These are phyloP conservation scores for Fraxinus dipetala DNA, from an alignment of 305 asterid species.

Conservation along the genomic window DNA sequence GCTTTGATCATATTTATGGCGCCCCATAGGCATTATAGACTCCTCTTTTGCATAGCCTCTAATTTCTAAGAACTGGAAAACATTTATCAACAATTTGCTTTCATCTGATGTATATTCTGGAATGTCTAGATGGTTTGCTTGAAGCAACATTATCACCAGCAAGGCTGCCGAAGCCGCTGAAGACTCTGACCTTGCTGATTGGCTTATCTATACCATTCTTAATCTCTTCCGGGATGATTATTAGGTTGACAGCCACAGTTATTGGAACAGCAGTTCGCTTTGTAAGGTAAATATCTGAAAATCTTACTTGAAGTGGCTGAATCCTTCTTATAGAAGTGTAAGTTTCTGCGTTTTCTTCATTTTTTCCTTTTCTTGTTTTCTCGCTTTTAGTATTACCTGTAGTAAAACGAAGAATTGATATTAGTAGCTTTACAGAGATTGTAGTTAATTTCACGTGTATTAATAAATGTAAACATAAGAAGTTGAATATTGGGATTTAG, in stretches of 20 bases:
- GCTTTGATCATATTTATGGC: background rate
- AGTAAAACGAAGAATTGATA: background rate
- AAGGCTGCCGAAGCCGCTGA: slow-evolving; percentile 86
- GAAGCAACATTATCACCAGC: slow-evolving; percentile 93
- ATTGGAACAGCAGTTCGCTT: slow-evolving; percentile 68
- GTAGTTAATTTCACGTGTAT: background rate
- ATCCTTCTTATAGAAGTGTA: background rate
- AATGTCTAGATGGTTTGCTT: slow-evolving; percentile 77
- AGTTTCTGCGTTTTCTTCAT: background rate
- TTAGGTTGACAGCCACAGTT: slow-evolving; percentile 56
- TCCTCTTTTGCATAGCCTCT: background rate
- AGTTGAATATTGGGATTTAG: background rate
- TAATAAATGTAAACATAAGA: background rate
- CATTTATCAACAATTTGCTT: slow-evolving; percentile 4
- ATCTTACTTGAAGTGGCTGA: background rate
- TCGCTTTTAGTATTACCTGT: background rate
- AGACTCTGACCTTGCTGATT: slow-evolving; percentile 70
- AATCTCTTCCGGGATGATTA: slow-evolving; percentile 73
- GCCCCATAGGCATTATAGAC: background rate
- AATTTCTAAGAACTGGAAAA: background rate
- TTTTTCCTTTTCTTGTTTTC: background rate
- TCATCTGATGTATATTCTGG: slow-evolving; percentile 36
- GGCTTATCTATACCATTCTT: slow-evolving; percentile 68
- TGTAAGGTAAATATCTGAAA: slow-evolving; percentile 51
- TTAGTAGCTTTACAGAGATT: background rate